Evolutionary conservation across 768 basidiomycete species (phyloP), one percentile per base, ranked within the genome.

Genomic region (Filobasidium floriforme): DNA sequence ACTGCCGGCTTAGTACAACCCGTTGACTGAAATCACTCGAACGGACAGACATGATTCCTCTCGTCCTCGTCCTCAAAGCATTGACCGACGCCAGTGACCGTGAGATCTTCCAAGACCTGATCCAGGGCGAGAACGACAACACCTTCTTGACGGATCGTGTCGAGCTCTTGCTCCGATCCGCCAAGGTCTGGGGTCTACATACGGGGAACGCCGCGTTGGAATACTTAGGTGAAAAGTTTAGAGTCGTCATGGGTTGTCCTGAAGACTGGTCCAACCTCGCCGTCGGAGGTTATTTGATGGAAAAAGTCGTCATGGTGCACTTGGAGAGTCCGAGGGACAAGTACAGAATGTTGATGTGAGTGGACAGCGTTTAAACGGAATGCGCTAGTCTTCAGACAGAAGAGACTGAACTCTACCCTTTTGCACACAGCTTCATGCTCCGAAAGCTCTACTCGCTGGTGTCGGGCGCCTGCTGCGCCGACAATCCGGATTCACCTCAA

Each of bases 401-500:
- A n/a, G n/a, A n/a, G n/a, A n/a, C n/a, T 41, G 46, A 49, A 14
- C 44, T 37, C 26, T 59, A 22, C 24, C 32, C 32, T 37, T 37
- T 37, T 9, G 9, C 32, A 37, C 32, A 9, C 73, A 97, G 93
- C 43, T 97, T 92, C 81, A 98, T 98, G 96, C 83, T 98, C 37
- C 88, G 92, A 68, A 99, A 98, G 79, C 82, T 99, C 14, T 98
- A 90, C 73, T 84, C 90, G 1, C 81, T 92, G 19, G 92, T 98
- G 7, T 93, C 92, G 5, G 87, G 88, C 51, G 85, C 88, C 51
- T 96, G 90, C 71, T 89, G 89, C 72, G 84, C 89, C 60, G 96
- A 99, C 80, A 98, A 98, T 76, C 93, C 96, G 5, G 96, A 99
- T 83, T 98, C 93, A 0, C 92, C 96, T 66, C 94, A 98, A 76